These are phyloP conservation scores for Dryas alaskensis DNA, from an alignment of 306 rosid species.

Conservation along the genomic window DNA sequence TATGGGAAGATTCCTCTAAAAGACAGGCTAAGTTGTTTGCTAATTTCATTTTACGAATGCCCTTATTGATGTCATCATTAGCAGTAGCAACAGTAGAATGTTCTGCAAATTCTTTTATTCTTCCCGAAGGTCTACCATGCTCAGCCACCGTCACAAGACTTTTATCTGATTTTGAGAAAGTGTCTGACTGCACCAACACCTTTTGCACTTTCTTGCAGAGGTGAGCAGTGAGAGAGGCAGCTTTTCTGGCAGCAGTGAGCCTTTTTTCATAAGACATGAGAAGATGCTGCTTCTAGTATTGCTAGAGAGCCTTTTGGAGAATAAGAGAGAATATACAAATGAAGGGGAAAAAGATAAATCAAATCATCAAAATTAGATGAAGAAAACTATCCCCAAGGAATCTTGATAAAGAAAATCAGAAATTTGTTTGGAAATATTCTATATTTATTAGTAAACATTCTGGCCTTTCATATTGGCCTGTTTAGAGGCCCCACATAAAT, in stretches of 20 bases:
- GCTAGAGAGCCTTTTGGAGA: not conserved
- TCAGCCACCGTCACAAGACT: not conserved
- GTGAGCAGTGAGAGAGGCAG: constrained; percentile 12
- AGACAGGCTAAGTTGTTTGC: constrained; percentile 67
- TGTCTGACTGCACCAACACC: not conserved
- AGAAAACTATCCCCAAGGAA: not conserved
- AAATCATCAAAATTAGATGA: not conserved
- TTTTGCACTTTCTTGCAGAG: constrained; percentile 7
- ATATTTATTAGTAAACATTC: not conserved
- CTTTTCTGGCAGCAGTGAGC: constrained; percentile 2
- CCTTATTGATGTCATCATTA: constrained; percentile 18
- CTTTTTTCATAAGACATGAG: constrained; percentile 11
- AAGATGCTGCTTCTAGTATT: not conserved
- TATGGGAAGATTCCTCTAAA: constrained; percentile 44
- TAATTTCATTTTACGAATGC: constrained; percentile 34
- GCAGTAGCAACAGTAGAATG: constrained; percentile 30
- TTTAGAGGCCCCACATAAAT: no score
- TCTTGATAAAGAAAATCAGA: not conserved
- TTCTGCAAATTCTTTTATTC: constrained; percentile 8
- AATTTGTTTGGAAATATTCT: no score
- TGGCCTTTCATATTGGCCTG: no score
- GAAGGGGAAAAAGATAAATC: not conserved
- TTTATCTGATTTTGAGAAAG: not conserved
- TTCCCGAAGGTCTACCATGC: constrained; percentile 24
- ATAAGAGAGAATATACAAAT: not conserved